Evolutionary conservation across 2,329 filamentous ascomycete species (phyloP), one percentile per base, ranked within the genome.

Genomic region (Coleophoma cylindrospora): DNA sequence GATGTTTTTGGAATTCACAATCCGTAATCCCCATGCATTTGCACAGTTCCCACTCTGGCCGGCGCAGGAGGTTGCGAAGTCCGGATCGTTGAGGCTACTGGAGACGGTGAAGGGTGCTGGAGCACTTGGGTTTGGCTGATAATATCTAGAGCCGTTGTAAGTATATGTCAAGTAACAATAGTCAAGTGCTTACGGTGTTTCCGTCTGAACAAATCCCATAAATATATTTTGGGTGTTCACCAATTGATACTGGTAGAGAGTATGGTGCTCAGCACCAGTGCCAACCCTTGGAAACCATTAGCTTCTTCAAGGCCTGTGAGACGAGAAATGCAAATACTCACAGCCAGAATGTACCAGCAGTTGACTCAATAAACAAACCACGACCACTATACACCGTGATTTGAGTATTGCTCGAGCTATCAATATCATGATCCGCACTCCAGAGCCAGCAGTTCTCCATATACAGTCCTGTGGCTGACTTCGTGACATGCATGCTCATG

Each of bases 251-350:
- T 80, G 73, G 61, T 81, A 81, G 34, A 81, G 62, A 5, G 70
- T 67, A 46, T 69, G 66, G 61, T 81, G 77, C 61, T 81, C 77
- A 22, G 71, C 74, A 1, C 71, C 70, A 3, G 74, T 76, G 27
- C 75, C 77, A 44, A 75, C 66, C 46, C 89, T 89, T 66, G 86
- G 91, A 77, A 86, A 94, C 61, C 94, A 81, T 70, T 86, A 83
- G 66, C 90, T 86, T 66, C 90, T 86, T 8, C 27, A 27, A 6
- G 27, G 27, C 9, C 27, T 27, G 19, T 19, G 27, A 27, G 27
- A 27, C 9, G 2, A 7, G 27, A 5, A 27, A 10, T 12, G 17
- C 10, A 5, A 11, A 80, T 76, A 66, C 57, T 37, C 48, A 61
- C 34, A 82, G 65, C 79, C 79, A 82, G 15, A 62, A 48, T 19